Evolutionary conservation across 371 early-diverging fungal species (phyloP).

Genomic region (Sporodiniella umbellata): DNA sequence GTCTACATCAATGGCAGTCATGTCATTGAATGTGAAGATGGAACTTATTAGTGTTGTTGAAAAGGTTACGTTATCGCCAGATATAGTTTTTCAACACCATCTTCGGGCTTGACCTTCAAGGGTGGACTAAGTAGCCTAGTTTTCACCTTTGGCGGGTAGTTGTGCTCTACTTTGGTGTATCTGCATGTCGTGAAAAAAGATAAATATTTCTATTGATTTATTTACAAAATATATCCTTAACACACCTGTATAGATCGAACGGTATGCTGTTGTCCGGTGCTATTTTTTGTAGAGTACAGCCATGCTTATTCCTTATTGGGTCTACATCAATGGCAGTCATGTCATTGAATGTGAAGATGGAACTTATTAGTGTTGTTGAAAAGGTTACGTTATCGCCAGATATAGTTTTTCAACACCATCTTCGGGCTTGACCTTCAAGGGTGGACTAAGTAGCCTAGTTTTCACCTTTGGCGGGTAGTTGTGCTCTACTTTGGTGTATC

Average conservation of each 20-base stretch:
- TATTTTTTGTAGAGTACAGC: conserved; percentile 2
- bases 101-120: conserved; percentile 19
- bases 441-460: conserved; percentile 12
- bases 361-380: conserved; percentile 15
- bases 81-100: conserved; percentile 14
- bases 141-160: conserved; percentile 11
- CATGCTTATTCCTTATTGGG: conserved; percentile 14
- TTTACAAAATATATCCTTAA: too few species aligned
- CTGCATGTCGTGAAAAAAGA: too few species aligned
- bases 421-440: conserved; percentile 17
- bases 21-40: conserved; percentile 13
- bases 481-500: not conserved
- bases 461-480: conserved; percentile 11
- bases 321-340: conserved; percentile 7
- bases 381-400: conserved; percentile 8
- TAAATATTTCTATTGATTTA: too few species aligned
- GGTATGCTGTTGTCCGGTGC: too few species aligned
- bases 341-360: conserved; percentile 13
- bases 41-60: conserved; percentile 16
- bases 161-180: conserved; percentile 1
- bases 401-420: conserved; percentile 15
- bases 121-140: conserved; percentile 11
- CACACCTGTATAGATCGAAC: too few species aligned
- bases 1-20: conserved; percentile 7
- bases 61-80: conserved; percentile 8